These are phyloP conservation scores for Lunasporangiospora selenospora DNA, from an alignment of 192 early-diverging fungal species.

Conservation along the genomic window DNA sequence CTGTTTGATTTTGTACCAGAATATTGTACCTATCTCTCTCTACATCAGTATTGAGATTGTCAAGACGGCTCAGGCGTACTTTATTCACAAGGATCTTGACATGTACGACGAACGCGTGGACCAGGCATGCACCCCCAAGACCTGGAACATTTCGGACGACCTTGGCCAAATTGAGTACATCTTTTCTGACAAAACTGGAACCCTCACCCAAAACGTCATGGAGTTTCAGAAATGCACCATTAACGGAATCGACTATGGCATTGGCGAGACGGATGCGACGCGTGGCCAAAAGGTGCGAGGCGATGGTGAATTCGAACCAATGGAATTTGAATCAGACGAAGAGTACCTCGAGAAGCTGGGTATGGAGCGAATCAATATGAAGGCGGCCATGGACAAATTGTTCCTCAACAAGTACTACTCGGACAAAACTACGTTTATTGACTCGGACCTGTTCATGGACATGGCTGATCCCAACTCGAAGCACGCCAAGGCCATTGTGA, in stretches of 20 bases:
- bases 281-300: not conserved
- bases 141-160: conserved; percentile 77
- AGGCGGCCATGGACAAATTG: not conserved
- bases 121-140: conserved; percentile 66
- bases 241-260: conserved; percentile 60
- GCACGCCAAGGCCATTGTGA: not conserved
- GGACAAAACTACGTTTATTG: conserved; percentile 50
- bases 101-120: conserved; percentile 65
- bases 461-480: conserved; percentile 23
- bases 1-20: conserved; percentile 63
- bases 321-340: not conserved
- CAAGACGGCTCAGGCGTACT: conserved; percentile 71
- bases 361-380: not conserved
- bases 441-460: conserved; percentile 31
- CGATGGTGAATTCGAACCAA: not conserved
- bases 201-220: conserved; percentile 82
- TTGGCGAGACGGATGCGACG: not conserved
- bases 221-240: conserved; percentile 77
- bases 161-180: conserved; percentile 84
- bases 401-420: not conserved
- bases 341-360: not conserved
- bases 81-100: conserved; percentile 73
- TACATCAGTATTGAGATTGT: conserved; percentile 69
- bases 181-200: conserved; percentile 87
- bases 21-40: conserved; percentile 72